Evolutionary conservation across 768 basidiomycete species (phyloP), one percentile per base, ranked within the genome.

Genomic region (Trametes sanguinea): DNA sequence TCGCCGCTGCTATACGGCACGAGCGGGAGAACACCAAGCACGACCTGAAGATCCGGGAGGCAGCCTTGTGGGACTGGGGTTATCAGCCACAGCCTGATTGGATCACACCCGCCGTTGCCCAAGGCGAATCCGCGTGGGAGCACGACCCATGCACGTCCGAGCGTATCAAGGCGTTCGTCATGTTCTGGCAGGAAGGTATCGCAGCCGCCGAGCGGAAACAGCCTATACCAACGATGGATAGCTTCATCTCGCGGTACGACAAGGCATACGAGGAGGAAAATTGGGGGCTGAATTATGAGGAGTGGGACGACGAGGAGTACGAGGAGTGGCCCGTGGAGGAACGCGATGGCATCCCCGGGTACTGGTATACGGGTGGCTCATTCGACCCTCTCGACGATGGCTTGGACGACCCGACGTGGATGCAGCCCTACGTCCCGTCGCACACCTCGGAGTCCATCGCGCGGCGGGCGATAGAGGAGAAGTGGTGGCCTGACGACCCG

Each of bases 181-280:
- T 80, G 3, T 85, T 84, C 69, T 86, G 85, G 85, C 75, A 76
- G 46, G 71, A 76, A 11, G 81, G 78, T 0, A 73, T 85, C 5
- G 73, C 77, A 50, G 82, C 81, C 1, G 83, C 81, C 22, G 75
- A 78, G 72, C 74, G 74, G 14, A 82, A 80, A 5, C 48, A 66
- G 4, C 75, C 79, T 44, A 74, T 77, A 46, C 69, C 77, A 35
- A 74, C 71, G 29, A 62, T 83, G 71, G 81, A 80, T 62, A 75
- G 78, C 6, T 84, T 84, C 65, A 71, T 82, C 29, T 76, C 80
- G 47, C 68, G 70, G 60, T 71, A 81, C 69, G 76, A 77, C 51
- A 73, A 70, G 0, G 60, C 65, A 71, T 61, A 65, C 63, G 64
- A 67, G 76, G 74, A 57, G 22, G 45, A 48, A 37, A 54, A 35